Percentiles rank a stretch among this genome's conserved stretches.
These are phyloP conservation scores for Kwoniella shandongensis DNA, from an alignment of 768 basidiomycete genomes.

Conservation along the genomic window DNA sequence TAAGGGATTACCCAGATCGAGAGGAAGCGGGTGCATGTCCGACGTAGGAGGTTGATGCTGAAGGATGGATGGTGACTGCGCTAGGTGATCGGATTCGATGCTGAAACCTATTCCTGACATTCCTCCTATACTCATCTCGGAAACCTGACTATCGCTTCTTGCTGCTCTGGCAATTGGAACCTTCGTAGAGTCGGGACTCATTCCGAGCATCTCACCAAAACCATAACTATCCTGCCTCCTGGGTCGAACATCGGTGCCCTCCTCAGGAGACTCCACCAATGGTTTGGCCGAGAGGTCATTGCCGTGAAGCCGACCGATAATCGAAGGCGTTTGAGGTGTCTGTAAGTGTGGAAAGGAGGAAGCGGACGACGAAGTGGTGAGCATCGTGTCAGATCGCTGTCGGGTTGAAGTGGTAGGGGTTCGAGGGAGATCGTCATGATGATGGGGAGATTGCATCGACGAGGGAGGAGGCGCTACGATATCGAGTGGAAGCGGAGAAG, in stretches of 20 bases:
- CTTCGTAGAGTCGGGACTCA: neutral
- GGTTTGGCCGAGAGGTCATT: neutral
- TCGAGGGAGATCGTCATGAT: conserved; percentile 7
- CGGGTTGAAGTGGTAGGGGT: conserved; percentile 5
- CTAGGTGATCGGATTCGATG: too few species aligned
- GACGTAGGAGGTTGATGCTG: too few species aligned
- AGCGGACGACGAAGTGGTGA: conserved; percentile 21
- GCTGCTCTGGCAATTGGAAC: neutral
- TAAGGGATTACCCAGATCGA: too few species aligned
- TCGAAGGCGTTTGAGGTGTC: conserved; percentile 21
- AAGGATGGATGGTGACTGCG: too few species aligned
- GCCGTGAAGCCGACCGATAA: conserved; percentile 12
- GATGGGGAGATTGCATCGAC: too few species aligned
- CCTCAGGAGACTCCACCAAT: conserved; percentile 2
- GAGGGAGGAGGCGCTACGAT: neutral
- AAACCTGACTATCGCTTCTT: too few species aligned
- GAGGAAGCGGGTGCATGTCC: too few species aligned
- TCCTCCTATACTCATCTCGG: neutral
- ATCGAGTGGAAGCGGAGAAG: neutral
- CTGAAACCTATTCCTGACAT: too few species aligned
- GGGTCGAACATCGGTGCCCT: neutral
- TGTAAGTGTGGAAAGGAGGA: conserved; percentile 16
- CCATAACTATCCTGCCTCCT: conserved; percentile 15
- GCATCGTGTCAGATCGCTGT: conserved; percentile 16
- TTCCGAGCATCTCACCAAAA: neutral